phyloP scores from a whole-genome alignment of 2,329 filamentous ascomycete genomes.

The Aspergillus thermomutatus region DNA sequence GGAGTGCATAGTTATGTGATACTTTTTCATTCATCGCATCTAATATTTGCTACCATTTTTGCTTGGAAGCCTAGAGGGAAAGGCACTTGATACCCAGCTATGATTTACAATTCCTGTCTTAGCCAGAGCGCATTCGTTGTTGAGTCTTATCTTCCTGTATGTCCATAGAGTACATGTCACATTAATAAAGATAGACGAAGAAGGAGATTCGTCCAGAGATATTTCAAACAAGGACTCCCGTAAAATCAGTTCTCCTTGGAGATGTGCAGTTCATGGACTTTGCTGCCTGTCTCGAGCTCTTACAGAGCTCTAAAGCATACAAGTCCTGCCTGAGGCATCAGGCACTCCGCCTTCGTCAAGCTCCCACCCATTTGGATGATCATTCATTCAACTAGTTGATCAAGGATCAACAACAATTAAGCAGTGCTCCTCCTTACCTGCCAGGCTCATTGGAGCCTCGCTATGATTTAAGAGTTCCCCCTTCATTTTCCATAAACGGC shows the following conservation, averaged over 20 bases:
- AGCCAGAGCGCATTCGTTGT: not conserved
- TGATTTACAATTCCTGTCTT: slow-evolving; percentile 1
- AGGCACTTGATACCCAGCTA: slow-evolving; percentile 8
- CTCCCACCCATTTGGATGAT: not conserved
- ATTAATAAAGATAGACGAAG: not conserved
- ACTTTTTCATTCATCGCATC: not conserved
- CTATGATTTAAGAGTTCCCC: slow-evolving; percentile 26
- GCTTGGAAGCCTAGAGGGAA: not conserved
- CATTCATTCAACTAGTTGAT: not conserved
- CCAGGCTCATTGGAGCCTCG: slow-evolving; percentile 10
- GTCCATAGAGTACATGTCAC: not conserved
- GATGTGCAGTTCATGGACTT: not conserved
- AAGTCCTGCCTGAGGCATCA: not conserved
- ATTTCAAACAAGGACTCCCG: not conserved
- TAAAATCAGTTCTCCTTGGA: not conserved
- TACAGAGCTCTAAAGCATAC: not conserved
- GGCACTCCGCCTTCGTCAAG: not conserved
- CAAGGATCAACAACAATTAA: slow-evolving; percentile 5
- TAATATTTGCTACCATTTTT: not conserved
- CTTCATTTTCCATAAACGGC: slow-evolving; percentile 19
- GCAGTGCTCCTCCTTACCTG: slow-evolving; percentile 17
- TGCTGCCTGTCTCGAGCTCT: too few relatives aligned
- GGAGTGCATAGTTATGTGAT: slow-evolving; percentile 43
- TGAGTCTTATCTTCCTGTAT: not conserved
- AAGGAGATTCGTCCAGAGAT: not conserved